A percentile compares a stretch with the other conserved stretches of the same genome.
phyloP scores from a whole-genome alignment of 176 grass and related monocot species.

The Hordeum marinum region DNA sequence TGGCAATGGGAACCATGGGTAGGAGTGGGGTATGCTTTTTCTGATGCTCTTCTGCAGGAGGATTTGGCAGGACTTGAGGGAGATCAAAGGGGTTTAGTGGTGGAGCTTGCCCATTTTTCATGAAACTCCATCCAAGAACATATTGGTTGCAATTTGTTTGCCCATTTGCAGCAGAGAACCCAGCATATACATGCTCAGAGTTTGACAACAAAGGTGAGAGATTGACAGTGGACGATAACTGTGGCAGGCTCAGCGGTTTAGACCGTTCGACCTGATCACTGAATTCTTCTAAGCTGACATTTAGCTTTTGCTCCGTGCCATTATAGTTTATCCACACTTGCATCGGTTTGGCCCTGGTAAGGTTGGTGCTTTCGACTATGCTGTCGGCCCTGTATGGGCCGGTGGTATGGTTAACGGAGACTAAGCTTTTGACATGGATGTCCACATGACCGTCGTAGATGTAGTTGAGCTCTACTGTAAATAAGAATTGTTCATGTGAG shows the following conservation, averaged over 20 bases:
- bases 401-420: not conserved
- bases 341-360: not conserved
- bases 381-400: not conserved
- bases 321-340: not conserved
- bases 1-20: not conserved
- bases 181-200: not conserved
- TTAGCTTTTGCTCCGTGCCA: not conserved
- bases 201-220: not conserved
- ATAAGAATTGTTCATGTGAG: not conserved
- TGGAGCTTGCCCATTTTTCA: not conserved
- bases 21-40: not conserved
- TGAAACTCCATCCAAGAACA: not conserved
- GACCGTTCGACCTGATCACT: fast-evolving
- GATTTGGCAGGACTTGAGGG: not conserved
- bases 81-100: not conserved
- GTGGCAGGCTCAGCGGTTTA: not conserved
- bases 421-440: not conserved
- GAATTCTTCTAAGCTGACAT: not conserved
- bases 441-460: not conserved
- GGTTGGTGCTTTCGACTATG: not conserved
- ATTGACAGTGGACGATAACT: not conserved
- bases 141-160: not conserved
- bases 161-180: not conserved
- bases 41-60: not conserved
- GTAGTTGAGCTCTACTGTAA: not conserved